Percentiles rank a stretch among this genome's conserved stretches.
phyloP scores from a whole-genome alignment of 345 rosid genomes.

The Erodium maritimum region DNA sequence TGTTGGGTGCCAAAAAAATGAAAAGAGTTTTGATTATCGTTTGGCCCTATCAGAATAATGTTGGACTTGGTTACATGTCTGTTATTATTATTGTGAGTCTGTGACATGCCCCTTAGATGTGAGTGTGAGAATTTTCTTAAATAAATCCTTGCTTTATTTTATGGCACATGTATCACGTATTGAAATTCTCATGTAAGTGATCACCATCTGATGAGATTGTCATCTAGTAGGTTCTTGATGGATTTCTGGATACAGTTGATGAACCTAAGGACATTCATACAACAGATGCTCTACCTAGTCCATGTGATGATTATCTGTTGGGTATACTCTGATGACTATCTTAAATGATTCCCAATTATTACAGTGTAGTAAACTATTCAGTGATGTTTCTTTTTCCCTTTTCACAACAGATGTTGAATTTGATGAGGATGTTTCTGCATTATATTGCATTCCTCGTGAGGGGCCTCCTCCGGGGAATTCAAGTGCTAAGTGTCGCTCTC shows the following conservation, averaged over 20 bases:
- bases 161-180: not conserved
- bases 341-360: slow-evolving; percentile 2
- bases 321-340: slow-evolving; percentile 22
- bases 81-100: too few relatives aligned
- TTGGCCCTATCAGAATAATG: too few relatives aligned
- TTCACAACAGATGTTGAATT: slow-evolving; percentile 43
- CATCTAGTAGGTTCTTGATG: slow-evolving; percentile 59
- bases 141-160: not conserved
- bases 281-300: slow-evolving; percentile 34
- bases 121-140: not conserved
- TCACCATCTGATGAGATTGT: slow-evolving; percentile 12
- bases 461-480: slow-evolving; percentile 26
- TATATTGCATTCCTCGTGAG: slow-evolving; percentile 20
- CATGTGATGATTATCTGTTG: slow-evolving; percentile 36
- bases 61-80: too few relatives aligned
- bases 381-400: not conserved
- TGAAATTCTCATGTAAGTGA: not conserved
- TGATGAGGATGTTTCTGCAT: slow-evolving; percentile 34
- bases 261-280: slow-evolving; percentile 61
- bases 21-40: too few relatives aligned
- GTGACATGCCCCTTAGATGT: not conserved
- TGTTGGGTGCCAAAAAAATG: too few relatives aligned
- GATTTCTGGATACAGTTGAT: slow-evolving; percentile 53
- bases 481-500: slow-evolving; percentile 58
- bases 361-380: not conserved